Evolutionary conservation across 116 monocot species (phyloP).

Genomic region (Thalassia testudinum): DNA sequence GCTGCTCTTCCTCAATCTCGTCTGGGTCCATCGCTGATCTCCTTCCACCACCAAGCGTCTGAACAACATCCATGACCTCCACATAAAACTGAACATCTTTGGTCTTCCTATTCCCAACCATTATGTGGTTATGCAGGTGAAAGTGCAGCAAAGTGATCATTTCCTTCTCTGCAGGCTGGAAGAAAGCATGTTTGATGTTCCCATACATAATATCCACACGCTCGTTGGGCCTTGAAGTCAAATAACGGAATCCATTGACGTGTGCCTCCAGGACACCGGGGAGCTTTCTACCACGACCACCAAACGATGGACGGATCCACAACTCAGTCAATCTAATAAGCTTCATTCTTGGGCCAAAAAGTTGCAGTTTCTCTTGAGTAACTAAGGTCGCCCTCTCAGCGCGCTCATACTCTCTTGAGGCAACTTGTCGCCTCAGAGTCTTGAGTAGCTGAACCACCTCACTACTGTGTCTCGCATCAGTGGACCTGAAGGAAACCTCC

Average conservation of each 20-base stretch:
- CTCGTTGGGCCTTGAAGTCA: slow-evolving; percentile 67
- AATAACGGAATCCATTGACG: slow-evolving; percentile 75
- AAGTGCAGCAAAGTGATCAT: slow-evolving; percentile 87
- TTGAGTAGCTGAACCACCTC: slow-evolving; percentile 74
- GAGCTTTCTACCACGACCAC: slow-evolving; percentile 78
- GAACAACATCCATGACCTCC: slow-evolving; percentile 94
- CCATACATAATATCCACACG: slow-evolving; percentile 71
- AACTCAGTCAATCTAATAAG: slow-evolving; percentile 47
- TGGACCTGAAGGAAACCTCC: slow-evolving; percentile 72
- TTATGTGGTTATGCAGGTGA: slow-evolving; percentile 85
- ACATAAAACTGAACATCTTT: slow-evolving; percentile 89
- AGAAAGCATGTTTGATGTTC: slow-evolving; percentile 89
- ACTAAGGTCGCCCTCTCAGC: slow-evolving; percentile 91
- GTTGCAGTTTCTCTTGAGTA: slow-evolving; percentile 77
- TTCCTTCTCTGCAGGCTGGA: slow-evolving; percentile 89
- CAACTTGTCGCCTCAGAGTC: slow-evolving; percentile 59
- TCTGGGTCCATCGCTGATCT: slow-evolving; percentile 78
- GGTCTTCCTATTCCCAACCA: slow-evolving; percentile 90
- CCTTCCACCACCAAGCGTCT: slow-evolving; percentile 64
- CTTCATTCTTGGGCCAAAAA: slow-evolving; percentile 45
- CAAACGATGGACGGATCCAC: slow-evolving; percentile 75
- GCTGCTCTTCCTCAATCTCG: slow-evolving; percentile 86
- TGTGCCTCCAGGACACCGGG: slow-evolving; percentile 70
- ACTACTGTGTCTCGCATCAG: slow-evolving; percentile 67
- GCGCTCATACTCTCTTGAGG: slow-evolving; percentile 82